phyloP scores from a whole-genome alignment of 1,284 basidiomycete species.

The Sphaerobolus stellatus region DNA sequence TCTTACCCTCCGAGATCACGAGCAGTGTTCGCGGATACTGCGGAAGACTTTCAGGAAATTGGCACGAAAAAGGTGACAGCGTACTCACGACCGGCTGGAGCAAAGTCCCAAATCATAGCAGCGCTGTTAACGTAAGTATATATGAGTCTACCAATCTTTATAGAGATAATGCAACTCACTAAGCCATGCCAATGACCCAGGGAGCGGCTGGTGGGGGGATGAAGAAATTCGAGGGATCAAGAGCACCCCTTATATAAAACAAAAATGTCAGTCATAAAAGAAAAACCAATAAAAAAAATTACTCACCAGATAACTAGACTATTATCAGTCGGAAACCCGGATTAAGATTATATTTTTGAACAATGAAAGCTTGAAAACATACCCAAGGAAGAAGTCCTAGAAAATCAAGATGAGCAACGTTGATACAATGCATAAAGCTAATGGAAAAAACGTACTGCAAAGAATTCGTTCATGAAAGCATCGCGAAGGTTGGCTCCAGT shows the following conservation, averaged over 20 bases:
- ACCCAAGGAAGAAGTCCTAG: constrained; percentile 64
- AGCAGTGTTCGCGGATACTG: constrained; percentile 64
- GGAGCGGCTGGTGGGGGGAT: constrained; percentile 54
- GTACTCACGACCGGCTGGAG: constrained; percentile 47
- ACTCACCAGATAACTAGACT: constrained; percentile 12
- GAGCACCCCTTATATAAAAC: constrained; percentile 54
- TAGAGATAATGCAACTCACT: constrained; percentile 39
- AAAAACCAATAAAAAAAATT: background rate
- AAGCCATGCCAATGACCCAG: constrained; percentile 53
- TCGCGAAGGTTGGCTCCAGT: constrained; percentile 52
- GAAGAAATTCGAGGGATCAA: constrained; percentile 63
- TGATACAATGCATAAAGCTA: background rate
- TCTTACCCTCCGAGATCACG: constrained; percentile 56
- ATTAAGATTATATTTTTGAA: background rate
- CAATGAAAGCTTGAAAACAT: background rate
- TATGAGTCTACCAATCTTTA: background rate
- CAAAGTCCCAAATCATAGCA: constrained; percentile 59
- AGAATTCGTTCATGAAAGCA: constrained; percentile 65
- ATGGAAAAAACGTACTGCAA: constrained; percentile 46
- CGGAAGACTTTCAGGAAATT: background rate
- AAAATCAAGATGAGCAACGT: background rate
- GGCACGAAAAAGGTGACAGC: background rate
- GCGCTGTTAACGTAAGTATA: constrained; percentile 38
- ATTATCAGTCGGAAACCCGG: background rate
- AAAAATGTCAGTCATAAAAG: constrained; percentile 33